Evolutionary conservation across 257 asterid species (phyloP), one percentile per base, ranked within the genome.

Genomic region (Petunia axillaris): DNA sequence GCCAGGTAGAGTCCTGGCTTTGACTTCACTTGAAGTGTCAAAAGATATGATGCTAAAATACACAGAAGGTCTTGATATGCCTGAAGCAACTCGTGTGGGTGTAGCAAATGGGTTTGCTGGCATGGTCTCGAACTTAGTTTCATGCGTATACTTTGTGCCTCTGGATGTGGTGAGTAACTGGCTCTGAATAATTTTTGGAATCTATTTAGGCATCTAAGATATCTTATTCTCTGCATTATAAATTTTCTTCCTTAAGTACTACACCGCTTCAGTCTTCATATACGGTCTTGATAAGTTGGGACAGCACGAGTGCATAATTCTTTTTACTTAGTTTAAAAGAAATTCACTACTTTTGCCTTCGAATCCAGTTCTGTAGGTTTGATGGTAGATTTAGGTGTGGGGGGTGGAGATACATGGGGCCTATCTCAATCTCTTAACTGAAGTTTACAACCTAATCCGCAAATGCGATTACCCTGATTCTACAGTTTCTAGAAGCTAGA

Each of bases 1-100:
- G 89, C 99, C 99, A 10, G 99, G 99, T 59, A 90, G 99, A 83
- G 98, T 95, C 82, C 87, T 95, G 67, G 91, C 93, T 79, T 86
- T 95, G 82, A 95, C 98, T 66, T 92, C 98, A 75, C 97, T 95
- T 58, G 98, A 95, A 86, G 76, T 93, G 82, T 82, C 97, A 14
- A 95, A 95, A 88, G 94, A 95, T 80, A 85, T 88, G 88, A 86
- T 89, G 59, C 84, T 92, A 75, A 93, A 88, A 83, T 89, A 90
- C 83, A 91, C 96, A 3, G 82, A 85, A 84, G 87, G 80, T 74
- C 81, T 92, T 36, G 80, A 86, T 85, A 87, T 93, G 89, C 90
- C 98, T 0, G 98, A 93, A 83, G 91, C 98, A 63, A 93, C 97
- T 58, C 90, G 97, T 8, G 80, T 89, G 8, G 99, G 94, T 44